Percentiles rank a stretch among this genome's conserved stretches.
These are phyloP conservation scores for Hippophae gyantsensis DNA, from an alignment of 306 rosid species.

Conservation along the genomic window DNA sequence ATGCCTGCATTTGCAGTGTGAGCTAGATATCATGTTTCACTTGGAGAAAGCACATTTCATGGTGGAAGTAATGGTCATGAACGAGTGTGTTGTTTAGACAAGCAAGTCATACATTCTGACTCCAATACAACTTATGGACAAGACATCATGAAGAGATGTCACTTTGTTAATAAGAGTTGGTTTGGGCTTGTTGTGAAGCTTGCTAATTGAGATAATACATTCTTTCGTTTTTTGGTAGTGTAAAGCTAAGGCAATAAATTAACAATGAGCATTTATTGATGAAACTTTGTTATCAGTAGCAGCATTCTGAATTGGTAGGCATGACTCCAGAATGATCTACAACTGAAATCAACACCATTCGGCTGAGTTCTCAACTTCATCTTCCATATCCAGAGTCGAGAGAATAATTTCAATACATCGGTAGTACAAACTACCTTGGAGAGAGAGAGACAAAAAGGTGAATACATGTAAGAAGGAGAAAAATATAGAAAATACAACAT, in stretches of 20 bases:
- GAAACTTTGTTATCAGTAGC: too few relatives aligned
- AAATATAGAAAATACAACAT: too few relatives aligned
- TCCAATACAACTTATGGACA: conserved; percentile 92
- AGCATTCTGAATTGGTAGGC: too few relatives aligned
- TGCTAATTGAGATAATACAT: neutral
- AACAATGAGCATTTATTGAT: too few relatives aligned
- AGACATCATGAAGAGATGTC: conserved; percentile 36
- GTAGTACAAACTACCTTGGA: too few relatives aligned
- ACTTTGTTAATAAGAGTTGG: neutral
- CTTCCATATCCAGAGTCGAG: too few relatives aligned
- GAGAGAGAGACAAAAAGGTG: too few relatives aligned
- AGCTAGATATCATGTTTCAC: conserved; percentile 98
- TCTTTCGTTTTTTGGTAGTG: conserved; percentile 4
- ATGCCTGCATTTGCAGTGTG: conserved; percentile 56
- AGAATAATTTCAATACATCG: too few relatives aligned
- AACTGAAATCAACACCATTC: too few relatives aligned
- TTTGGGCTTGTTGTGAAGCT: neutral
- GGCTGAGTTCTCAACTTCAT: too few relatives aligned
- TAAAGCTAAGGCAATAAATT: neutral
- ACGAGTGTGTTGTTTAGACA: conserved; percentile 80
- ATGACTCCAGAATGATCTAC: too few relatives aligned
- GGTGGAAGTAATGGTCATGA: conserved; percentile 99
- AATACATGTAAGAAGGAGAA: too few relatives aligned
- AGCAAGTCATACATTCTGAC: conserved; percentile 73
- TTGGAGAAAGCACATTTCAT: conserved; percentile 93